Evolutionary conservation across 805 yeast species (phyloP), one percentile per base, ranked within the genome.

Genomic region (Dipodascus geniculatus): DNA sequence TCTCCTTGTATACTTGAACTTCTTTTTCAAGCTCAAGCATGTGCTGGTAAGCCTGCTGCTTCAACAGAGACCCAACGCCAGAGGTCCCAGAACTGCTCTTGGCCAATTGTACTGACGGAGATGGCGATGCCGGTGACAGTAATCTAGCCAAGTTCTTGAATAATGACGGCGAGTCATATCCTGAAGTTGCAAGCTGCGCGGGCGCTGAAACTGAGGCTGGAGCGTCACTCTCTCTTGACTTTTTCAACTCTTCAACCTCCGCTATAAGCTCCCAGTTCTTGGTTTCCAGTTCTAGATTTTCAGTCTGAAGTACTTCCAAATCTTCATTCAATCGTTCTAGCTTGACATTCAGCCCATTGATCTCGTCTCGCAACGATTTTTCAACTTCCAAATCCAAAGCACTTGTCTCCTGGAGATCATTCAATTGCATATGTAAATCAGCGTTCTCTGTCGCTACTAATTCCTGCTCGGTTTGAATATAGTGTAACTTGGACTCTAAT

Each of bases 1-100:
- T 38, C 14, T 38, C 44, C 20, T 38, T 38, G 20, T 38, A 38
- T 6, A 17, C 6, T 17, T 38, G 44, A 3, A 38, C 44, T 6
- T 38, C 44, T 38, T 38, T 38, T 16, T 38, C 44, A 3, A 38
- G 20, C 20, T 38, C 44, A 14, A 38, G 20, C 44, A 38, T 38
- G 44, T 38, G 44, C 44, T 38, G 44, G 19, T 38, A 38, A 38
- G 44, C 44, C 19, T 38, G 44, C 44, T 38, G 44, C 19, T 38
- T 38, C 44, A 38, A 38, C 20, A 38, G 20, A 6, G 44, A 38
- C 6, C 44, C 44, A 38, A 38, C 44, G 14, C 44, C 44, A 11
- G 44, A 4, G 20, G 44, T 4, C 4, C 44, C 19, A 6, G 44
- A 14, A 17, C 20, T 28, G 35, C 35, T 14, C 14, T 8, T 14